Conservation (phyloP, 345 rosid genomes). For the Geranium rotundifolium region DNA sequence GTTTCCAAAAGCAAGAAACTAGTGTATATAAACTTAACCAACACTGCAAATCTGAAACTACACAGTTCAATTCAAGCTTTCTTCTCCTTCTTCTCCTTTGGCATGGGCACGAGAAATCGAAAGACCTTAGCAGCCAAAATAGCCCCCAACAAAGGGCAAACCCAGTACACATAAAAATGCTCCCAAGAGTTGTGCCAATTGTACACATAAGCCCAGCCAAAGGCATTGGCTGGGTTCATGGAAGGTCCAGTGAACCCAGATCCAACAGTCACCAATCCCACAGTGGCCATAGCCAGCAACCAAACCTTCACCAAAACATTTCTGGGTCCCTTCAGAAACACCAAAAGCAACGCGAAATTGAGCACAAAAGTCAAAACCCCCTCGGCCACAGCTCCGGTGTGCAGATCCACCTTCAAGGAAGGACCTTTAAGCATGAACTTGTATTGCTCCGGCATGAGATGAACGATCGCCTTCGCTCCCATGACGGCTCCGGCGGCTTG, state of each 20-base stretch:
- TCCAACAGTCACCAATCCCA: slow-evolving; percentile 35
- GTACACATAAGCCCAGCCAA: slow-evolving; percentile 63
- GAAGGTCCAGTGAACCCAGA: slow-evolving; percentile 53
- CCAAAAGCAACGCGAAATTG: slow-evolving; percentile 28
- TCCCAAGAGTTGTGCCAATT: slow-evolving; percentile 56
- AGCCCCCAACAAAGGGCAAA: slow-evolving; percentile 46
- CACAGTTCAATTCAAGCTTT: slow-evolving; percentile 18
- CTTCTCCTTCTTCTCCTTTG: slow-evolving; percentile 17
- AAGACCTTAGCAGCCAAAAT: slow-evolving; percentile 37
- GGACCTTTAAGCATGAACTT: slow-evolving; percentile 45
- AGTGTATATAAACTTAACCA: too few species aligned
- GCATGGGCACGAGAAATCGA: slow-evolving; percentile 17
- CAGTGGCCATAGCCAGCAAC: slow-evolving; percentile 36
- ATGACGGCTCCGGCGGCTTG: slow-evolving; percentile 41
- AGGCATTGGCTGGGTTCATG: slow-evolving; percentile 70
- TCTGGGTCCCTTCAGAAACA: slow-evolving; percentile 42
- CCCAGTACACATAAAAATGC: slow-evolving; percentile 58
- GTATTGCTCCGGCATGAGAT: slow-evolving; percentile 34
- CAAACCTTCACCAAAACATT: slow-evolving; percentile 30
- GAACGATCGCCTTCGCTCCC: slow-evolving; percentile 30
- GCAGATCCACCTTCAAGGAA: slow-evolving; percentile 42
- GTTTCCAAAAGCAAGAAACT: not conserved
- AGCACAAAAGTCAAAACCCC: slow-evolving; percentile 37
- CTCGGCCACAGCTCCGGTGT: slow-evolving; percentile 50
- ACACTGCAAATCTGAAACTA: not conserved